Percentiles rank a stretch among this genome's conserved stretches.
These are phyloP conservation scores for Saccharomycopsis sp. DNA, from an alignment of 805 yeast species.

Conservation along the genomic window DNA sequence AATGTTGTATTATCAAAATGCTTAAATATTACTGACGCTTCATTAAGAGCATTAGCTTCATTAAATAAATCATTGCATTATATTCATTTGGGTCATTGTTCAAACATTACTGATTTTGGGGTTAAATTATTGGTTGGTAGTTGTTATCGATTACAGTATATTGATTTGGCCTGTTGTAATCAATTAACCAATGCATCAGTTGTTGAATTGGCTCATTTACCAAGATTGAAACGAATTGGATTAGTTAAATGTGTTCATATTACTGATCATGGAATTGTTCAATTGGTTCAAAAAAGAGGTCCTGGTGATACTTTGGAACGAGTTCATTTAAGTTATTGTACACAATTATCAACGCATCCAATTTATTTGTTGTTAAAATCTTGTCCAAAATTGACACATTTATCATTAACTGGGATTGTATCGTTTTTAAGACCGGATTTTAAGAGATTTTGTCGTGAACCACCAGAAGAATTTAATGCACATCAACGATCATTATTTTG, in stretches of 20 bases:
- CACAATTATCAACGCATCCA: conserved; percentile 71
- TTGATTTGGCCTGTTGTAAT: conserved; percentile 91
- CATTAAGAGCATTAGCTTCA: conserved; percentile 61
- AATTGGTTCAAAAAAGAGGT: conserved; percentile 59
- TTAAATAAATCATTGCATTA: conserved; percentile 80
- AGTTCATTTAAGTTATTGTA: conserved; percentile 88
- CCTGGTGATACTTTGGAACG: conserved; percentile 81
- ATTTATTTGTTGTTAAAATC: conserved; percentile 64
- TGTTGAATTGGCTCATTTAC: conserved; percentile 65
- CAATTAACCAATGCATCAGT: conserved; percentile 82
- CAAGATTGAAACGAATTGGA: conserved; percentile 83
- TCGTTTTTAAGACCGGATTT: conserved; percentile 86
- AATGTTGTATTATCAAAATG: conserved; percentile 89
- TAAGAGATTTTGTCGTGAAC: conserved; percentile 79
- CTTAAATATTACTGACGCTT: conserved; percentile 73
- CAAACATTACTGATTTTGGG: conserved; percentile 82
- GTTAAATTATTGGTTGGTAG: conserved; percentile 64
- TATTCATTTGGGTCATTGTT: conserved; percentile 91
- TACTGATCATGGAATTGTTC: conserved; percentile 75
- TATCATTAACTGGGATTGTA: conserved; percentile 84
- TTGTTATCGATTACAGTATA: conserved; percentile 83
- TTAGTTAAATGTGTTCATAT: conserved; percentile 85
- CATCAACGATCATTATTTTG: conserved; percentile 83
- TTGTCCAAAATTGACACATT: conserved; percentile 83
- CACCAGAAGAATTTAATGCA: conserved; percentile 87